phyloP scores from a whole-genome alignment of 371 early-diverging fungal genomes.

The Funneliformis caledonium region DNA sequence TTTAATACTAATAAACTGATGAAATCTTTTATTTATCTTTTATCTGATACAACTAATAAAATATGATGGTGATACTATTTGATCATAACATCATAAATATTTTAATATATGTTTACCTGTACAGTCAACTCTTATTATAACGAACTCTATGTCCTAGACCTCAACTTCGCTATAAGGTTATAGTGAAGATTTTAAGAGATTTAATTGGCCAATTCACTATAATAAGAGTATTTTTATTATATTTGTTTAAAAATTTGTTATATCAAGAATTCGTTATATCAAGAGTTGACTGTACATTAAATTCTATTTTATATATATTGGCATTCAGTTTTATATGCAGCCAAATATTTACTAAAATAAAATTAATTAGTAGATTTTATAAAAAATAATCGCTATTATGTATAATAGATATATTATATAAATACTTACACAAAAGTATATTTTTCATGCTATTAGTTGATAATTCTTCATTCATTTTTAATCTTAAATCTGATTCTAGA shows the following conservation, averaged over 20 bases:
- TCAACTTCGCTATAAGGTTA: too few species aligned
- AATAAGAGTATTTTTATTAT: too few species aligned
- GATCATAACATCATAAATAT: not conserved
- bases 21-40: not conserved
- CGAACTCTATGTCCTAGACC: too few species aligned
- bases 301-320: not conserved
- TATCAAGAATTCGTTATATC: too few species aligned
- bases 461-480: not conserved
- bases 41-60: not conserved
- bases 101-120: not conserved
- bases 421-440: conserved; percentile 18
- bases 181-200: too few species aligned
- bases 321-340: not conserved
- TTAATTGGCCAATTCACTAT: too few species aligned
- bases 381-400: not conserved
- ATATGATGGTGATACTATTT: not conserved
- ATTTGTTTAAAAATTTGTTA: too few species aligned
- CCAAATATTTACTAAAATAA: conserved; percentile 9
- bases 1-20: not conserved
- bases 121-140: too few species aligned
- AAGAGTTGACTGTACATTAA: too few species aligned
- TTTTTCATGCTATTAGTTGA: not conserved
- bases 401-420: not conserved
- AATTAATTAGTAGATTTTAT: not conserved
- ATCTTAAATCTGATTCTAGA: not conserved